Conservation (phyloP, 1,284 basidiomycete genomes). For the Apiotrichum gracile region DNA sequence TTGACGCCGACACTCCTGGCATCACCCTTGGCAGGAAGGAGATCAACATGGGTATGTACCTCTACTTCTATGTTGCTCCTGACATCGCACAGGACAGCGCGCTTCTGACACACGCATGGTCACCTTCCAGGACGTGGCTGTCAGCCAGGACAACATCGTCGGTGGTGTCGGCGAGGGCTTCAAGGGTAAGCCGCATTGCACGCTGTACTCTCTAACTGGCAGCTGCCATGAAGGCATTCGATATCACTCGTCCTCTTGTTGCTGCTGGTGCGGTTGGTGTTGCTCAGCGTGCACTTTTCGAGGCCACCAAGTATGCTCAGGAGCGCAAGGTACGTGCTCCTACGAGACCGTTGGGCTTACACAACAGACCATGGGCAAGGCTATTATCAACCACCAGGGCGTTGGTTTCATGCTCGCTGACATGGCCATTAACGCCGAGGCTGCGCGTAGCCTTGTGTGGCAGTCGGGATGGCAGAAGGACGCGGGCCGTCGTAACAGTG, state of each 20-base stretch:
- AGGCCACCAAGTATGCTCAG: conserved; percentile 54
- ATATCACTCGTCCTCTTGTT: conserved; percentile 52
- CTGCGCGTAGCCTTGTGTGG: conserved; percentile 51
- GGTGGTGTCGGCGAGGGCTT: conserved; percentile 54
- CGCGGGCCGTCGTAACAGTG: conserved; percentile 50
- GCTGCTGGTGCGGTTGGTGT: conserved; percentile 54
- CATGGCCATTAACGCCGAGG: conserved; percentile 54
- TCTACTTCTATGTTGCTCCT: background rate
- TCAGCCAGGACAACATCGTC: conserved; percentile 52
- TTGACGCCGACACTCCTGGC: conserved; percentile 52
- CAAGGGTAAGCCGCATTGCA: conserved; percentile 41
- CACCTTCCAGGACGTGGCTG: conserved; percentile 53
- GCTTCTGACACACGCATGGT: conserved; percentile 56
- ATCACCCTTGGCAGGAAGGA: conserved; percentile 53
- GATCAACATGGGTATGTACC: conserved; percentile 53
- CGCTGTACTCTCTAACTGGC: background rate
- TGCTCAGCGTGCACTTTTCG: conserved; percentile 52
- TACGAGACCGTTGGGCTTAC: background rate
- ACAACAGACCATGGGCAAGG: conserved; percentile 52
- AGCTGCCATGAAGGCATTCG: conserved; percentile 53
- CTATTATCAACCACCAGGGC: conserved; percentile 55
- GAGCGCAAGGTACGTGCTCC: conserved; percentile 45
- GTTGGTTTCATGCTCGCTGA: conserved; percentile 55
- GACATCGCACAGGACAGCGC: conserved; percentile 43
- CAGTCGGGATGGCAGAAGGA: conserved; percentile 53